These are phyloP conservation scores for Myotisia sp. DNA, from an alignment of 2,329 filamentous ascomycete genomes.

Conservation along the genomic window DNA sequence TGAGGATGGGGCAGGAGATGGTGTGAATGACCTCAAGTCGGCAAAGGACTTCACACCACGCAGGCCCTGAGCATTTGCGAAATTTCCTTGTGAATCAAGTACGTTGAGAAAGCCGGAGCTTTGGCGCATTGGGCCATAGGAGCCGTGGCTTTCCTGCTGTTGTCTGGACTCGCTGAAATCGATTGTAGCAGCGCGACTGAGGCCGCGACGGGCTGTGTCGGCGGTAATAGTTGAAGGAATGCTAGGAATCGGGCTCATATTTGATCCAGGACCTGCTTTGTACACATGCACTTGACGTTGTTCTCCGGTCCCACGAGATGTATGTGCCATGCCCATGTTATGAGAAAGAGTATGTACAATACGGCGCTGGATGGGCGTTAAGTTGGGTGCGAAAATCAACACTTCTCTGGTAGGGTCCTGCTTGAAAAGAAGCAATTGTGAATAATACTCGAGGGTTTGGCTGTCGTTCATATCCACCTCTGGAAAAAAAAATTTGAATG, in stretches of 20 bases:
- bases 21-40: conserved; percentile 85
- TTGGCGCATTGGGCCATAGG: conserved; percentile 59
- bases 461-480: conserved; percentile 88
- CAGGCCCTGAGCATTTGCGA: conserved; percentile 61
- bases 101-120: conserved; percentile 72
- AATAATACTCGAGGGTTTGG: conserved; percentile 74
- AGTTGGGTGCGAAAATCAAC: conserved; percentile 65
- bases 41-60: conserved; percentile 93
- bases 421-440: conserved; percentile 78
- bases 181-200: conserved; percentile 92
- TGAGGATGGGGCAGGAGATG: conserved; percentile 78
- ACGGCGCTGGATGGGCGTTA: conserved; percentile 71
- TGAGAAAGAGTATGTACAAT: conserved; percentile 90
- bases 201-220: conserved; percentile 65
- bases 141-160: conserved; percentile 44
- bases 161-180: conserved; percentile 79
- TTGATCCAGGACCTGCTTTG: conserved; percentile 39
- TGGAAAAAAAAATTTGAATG: conserved; percentile 20
- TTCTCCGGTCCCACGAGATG: conserved; percentile 76
- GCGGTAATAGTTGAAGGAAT: conserved; percentile 49
- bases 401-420: conserved; percentile 63
- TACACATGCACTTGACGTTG: conserved; percentile 83
- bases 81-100: conserved; percentile 52
- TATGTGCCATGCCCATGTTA: conserved; percentile 82
- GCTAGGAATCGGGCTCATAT: conserved; percentile 47